phyloP scores from a whole-genome alignment of 1,284 basidiomycete species.

The Rhodotorula sp. region DNA sequence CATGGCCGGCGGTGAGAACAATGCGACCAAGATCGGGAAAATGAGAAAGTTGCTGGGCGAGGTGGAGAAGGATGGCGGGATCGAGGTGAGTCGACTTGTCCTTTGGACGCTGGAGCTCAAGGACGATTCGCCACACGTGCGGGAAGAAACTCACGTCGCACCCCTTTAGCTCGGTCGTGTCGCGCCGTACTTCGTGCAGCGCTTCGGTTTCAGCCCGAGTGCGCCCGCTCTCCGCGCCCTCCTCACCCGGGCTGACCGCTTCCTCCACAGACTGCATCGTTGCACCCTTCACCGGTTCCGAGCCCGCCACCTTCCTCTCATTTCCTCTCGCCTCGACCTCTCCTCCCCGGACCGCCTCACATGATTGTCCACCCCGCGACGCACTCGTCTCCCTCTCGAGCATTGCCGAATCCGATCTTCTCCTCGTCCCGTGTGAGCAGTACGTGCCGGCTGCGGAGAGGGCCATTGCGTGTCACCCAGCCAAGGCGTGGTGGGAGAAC shows the following conservation, averaged over 20 bases:
- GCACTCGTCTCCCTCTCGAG: conserved; percentile 25
- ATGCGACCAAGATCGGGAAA: conserved; percentile 40
- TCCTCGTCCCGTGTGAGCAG: conserved; percentile 57
- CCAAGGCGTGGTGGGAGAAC: conserved; percentile 13
- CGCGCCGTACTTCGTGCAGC: conserved; percentile 69
- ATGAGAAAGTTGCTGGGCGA: conserved; percentile 72
- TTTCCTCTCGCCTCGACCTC: conserved; percentile 62
- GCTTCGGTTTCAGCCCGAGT: conserved; percentile 76
- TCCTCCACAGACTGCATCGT: conserved; percentile 62
- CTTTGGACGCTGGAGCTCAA: too few relatives aligned
- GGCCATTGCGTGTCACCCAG: neutral
- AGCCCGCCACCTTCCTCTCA: conserved; percentile 71
- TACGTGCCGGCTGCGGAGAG: neutral
- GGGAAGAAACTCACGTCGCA: neutral
- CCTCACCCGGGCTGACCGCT: conserved; percentile 23
- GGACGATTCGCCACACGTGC: too few relatives aligned
- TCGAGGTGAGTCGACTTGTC: conserved; percentile 9
- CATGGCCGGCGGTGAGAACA: neutral
- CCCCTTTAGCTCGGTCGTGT: conserved; percentile 59
- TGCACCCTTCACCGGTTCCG: conserved; percentile 70
- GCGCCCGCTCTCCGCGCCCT: conserved; percentile 36
- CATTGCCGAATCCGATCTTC: conserved; percentile 47
- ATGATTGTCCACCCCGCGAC: conserved; percentile 65
- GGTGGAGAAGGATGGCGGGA: conserved; percentile 55
- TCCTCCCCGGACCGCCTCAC: conserved; percentile 66